phyloP scores from a whole-genome alignment of 2,329 filamentous ascomycete species.

The Rhynchosporium secalis region DNA sequence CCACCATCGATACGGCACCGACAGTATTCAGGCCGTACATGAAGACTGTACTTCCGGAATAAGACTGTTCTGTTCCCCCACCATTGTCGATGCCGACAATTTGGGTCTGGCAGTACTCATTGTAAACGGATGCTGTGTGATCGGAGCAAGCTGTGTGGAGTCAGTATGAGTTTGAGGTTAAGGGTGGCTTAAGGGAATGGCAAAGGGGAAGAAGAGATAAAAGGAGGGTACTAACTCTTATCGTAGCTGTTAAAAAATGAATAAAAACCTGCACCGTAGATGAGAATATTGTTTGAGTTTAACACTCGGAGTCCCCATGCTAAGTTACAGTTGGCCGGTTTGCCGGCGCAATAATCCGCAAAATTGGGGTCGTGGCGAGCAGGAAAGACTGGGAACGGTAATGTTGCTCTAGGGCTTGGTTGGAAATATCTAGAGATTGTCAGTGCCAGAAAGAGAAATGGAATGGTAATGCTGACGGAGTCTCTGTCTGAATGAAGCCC shows the following conservation, averaged over 20 bases:
- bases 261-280: conserved; percentile 58
- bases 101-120: conserved; percentile 14
- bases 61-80: conserved; percentile 7
- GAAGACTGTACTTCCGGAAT: conserved; percentile 6
- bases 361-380: conserved; percentile 54
- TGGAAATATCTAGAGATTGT: conserved; percentile 60
- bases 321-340: conserved; percentile 48
- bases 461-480: conserved; percentile 44
- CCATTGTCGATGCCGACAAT: conserved; percentile 12
- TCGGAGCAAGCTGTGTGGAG: conserved; percentile 3
- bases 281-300: conserved; percentile 47
- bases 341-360: conserved; percentile 43
- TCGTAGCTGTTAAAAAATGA: conserved; percentile 61
- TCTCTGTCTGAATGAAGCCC: conserved; percentile 35
- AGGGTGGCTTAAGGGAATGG: too few species aligned
- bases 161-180: background rate
- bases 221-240: conserved; percentile 24
- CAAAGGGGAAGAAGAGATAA: background rate
- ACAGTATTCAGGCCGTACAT: conserved; percentile 9
- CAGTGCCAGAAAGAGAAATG: background rate
- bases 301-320: conserved; percentile 67
- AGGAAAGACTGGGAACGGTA: conserved; percentile 57
- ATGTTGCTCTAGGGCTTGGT: conserved; percentile 58
- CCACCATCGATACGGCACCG: conserved; percentile 11
- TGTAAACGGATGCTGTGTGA: conserved; percentile 11